Evolutionary conservation across 768 basidiomycete genomes (phyloP).

Genomic region (Phlebiopsis gigantea): DNA sequence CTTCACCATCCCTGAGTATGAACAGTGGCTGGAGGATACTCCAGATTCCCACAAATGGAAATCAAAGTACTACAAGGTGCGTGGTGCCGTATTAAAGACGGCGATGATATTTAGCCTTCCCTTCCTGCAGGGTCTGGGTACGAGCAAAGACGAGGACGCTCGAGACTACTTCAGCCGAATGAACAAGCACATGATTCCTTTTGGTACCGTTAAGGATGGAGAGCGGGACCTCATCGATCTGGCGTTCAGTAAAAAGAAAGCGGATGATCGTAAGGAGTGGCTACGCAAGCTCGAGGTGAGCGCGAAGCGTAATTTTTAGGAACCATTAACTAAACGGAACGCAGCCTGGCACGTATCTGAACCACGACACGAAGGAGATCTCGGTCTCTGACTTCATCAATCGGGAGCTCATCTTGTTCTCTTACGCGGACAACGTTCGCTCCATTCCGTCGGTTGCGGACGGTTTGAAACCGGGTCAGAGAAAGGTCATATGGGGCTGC

Average conservation of each 20-base stretch:
- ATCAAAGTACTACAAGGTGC: slow-evolving; percentile 95
- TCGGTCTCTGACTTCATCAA: slow-evolving; percentile 95
- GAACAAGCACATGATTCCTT: slow-evolving; percentile 92
- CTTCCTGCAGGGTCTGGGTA: slow-evolving; percentile 80
- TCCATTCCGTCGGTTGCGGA: slow-evolving; percentile 94
- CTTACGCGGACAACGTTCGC: slow-evolving; percentile 98
- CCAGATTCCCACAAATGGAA: slow-evolving; percentile 78
- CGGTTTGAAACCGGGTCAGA: slow-evolving; percentile 94
- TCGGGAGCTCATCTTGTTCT: slow-evolving; percentile 95
- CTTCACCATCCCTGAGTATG: slow-evolving; percentile 97
- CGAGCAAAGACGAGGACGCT: slow-evolving; percentile 84
- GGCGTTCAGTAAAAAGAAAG: slow-evolving; percentile 99
- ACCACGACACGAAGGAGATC: slow-evolving; percentile 84
- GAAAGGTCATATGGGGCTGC: slow-evolving; percentile 94
- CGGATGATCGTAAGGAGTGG: slow-evolving; percentile 98
- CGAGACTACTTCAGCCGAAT: slow-evolving; percentile 91
- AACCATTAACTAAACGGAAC: background rate
- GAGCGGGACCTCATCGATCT: slow-evolving; percentile 91
- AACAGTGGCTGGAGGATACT: slow-evolving; percentile 82
- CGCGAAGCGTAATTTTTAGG: slow-evolving; percentile 1
- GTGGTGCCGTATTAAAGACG: no score
- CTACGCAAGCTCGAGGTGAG: slow-evolving; percentile 81
- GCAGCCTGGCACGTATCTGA: slow-evolving; percentile 89
- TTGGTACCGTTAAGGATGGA: slow-evolving; percentile 71
- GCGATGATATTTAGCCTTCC: no score